These are phyloP conservation scores for Penicillium cataractarum DNA, from an alignment of 495 filamentous ascomycete species.

Conservation along the genomic window DNA sequence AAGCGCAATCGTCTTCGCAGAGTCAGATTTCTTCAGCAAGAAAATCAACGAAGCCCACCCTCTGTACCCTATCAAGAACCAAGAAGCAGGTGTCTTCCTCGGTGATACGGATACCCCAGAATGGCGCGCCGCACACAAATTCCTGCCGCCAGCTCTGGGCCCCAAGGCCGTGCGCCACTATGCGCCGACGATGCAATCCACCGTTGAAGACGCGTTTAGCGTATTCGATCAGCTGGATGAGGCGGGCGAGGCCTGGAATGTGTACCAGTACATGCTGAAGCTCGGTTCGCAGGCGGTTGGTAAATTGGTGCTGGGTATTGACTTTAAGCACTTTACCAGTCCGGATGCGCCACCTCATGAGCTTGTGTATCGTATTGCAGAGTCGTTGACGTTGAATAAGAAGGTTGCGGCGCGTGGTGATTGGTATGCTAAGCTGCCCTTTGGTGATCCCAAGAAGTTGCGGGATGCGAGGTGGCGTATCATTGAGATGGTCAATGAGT, in stretches of 20 bases:
- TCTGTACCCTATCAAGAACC: constrained; percentile 45
- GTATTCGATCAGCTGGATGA: constrained; percentile 57
- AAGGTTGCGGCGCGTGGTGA: constrained; percentile 45
- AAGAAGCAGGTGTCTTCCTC: constrained; percentile 51
- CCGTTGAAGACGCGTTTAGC: constrained; percentile 42
- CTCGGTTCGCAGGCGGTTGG: constrained; percentile 54
- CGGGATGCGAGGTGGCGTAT: constrained; percentile 24
- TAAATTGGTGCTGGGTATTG: constrained; percentile 51
- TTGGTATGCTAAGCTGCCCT: constrained; percentile 57
- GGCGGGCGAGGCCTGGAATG: constrained; percentile 53
- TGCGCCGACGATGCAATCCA: constrained; percentile 53
- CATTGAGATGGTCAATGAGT: constrained; percentile 35
- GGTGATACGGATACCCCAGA: constrained; percentile 52
- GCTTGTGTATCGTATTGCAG: constrained; percentile 42
- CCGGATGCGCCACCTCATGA: constrained; percentile 42
- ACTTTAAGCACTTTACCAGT: constrained; percentile 53
- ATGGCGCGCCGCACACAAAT: constrained; percentile 55
- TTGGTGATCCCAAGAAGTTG: constrained; percentile 49
- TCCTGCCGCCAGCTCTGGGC: constrained; percentile 53
- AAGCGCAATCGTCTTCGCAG: constrained; percentile 41
- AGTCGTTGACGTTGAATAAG: constrained; percentile 51
- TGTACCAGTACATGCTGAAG: constrained; percentile 62
- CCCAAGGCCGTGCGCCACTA: constrained; percentile 60
- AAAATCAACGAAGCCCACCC: constrained; percentile 54
- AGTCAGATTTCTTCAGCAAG: constrained; percentile 56